Base-by-base conservation (phyloP, 2,329 filamentous ascomycete genomes). In the Annulohypoxylon truncatum region DNA sequence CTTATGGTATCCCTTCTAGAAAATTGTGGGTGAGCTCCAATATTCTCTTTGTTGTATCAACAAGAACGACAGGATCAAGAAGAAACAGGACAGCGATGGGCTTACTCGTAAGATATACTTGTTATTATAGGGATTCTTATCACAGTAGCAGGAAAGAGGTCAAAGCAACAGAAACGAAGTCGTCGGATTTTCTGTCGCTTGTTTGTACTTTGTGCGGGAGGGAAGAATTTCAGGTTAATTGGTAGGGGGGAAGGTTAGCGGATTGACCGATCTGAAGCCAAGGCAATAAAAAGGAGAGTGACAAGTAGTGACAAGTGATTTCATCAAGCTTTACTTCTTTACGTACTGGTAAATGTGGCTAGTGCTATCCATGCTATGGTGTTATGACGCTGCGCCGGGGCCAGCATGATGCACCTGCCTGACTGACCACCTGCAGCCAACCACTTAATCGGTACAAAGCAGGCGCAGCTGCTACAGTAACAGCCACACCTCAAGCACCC, bases 1-100 rank as follows among this genome's bases (percentile, higher is more conserved):
- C 35, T 38, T 38, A 66, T 68, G 61, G 13, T 26, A 59, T 60
- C 42, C 66, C 38, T 63, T 61, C 26, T 42, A 29, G 46, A 48
- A 53, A 48, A 44, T 60, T 69, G 54, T 55, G 56, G 62, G 67
- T 74, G 69, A 73, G 72, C 68, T 60, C 52, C 35, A 47, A 35
- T 55, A 38, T 48, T 50, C 24, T 40, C n/a, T 31, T 28, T 29
- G n/a, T 12, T 44, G 28, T 35, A 44, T 18, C 53, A 47, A 56
- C 53, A 33, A 15, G 22, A 48, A 22, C 20, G n/a, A 28, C 22
- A 7, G 28, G 13, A 22, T 2, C 38, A 13, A 50, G 8, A 13
- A 28, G 31, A 35, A 33, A 7, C 29, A 18, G 33, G 33, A 35
- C n/a, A 38, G 12, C 18, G 40, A 38, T 5, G 18, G 24, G 50